Conservation (phyloP, 352 stramenopile species). For the Phytophthora colocasiae region DNA sequence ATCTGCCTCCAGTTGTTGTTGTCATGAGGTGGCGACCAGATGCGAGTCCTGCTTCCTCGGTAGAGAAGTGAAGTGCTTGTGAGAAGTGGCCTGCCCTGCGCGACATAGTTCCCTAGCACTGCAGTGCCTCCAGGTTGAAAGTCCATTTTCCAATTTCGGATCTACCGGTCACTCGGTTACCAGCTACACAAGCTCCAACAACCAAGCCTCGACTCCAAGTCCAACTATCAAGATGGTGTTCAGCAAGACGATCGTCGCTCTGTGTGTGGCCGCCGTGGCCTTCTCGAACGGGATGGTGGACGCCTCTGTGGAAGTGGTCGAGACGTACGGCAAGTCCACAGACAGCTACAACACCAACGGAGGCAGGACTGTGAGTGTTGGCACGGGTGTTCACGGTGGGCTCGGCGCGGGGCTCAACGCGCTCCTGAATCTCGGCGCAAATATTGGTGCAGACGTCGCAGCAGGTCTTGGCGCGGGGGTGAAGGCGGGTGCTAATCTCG, state of each 20-base stretch:
- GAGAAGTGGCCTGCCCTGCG: not conserved
- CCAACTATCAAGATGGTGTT: not conserved
- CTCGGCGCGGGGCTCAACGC: no score
- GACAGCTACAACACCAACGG: no score
- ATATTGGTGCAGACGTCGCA: no score
- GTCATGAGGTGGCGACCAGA: not conserved
- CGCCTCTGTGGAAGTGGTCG: no score
- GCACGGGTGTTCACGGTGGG: no score
- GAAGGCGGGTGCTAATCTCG: no score
- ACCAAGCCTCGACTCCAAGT: not conserved
- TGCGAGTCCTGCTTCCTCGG: not conserved
- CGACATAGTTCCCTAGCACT: not conserved
- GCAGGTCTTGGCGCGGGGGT: no score
- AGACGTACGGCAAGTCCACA: no score
- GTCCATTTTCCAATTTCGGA: conserved; percentile 6
- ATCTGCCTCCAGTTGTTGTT: not conserved
- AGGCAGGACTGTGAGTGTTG: no score
- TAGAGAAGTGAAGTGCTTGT: not conserved
- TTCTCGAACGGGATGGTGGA: no score
- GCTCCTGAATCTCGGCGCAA: no score
- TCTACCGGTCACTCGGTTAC: not conserved
- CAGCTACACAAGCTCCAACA: no score
- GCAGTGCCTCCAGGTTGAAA: not conserved
- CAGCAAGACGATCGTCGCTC: not conserved
- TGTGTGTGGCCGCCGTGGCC: not conserved